Base-by-base conservation (phyloP, 768 basidiomycete genomes). In the Pulveroboletus sp. region DNA sequence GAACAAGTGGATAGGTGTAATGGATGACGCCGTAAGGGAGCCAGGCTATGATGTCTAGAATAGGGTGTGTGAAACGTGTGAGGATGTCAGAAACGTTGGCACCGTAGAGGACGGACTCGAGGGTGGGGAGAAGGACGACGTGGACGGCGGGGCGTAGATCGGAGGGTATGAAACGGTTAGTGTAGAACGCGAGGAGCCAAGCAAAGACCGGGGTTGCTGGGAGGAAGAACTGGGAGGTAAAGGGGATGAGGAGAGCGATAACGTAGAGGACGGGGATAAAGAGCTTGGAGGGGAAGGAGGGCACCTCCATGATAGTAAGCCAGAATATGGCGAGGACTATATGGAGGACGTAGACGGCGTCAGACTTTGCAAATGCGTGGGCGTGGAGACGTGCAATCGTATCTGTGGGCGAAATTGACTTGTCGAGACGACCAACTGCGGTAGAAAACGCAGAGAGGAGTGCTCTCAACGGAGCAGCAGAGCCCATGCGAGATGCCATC, bases 1-100 rank as follows among this genome's bases (percentile, higher is more conserved):
- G 81, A 52, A 95, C 71, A 68, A 96, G 88, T 1, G 96, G 96
- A 51, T 88, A 66, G 39, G 76, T 75, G 69, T 95, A 99, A 69
- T 99, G 96, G 15, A 83, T 75, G 41, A 98, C 80, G n/a, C 96
- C 96, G 60, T 99, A 99, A 0, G 96, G 94, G 1, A 98, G 64
- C 96, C 95, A 98, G 0, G 95, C 94, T 38, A 96, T 62, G 60
- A 98, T 80, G 66, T 98, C 95, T 53, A 99, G 82, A 38, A 91
- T 57, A 14, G 93, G 89, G 63, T 95, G 91, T 9, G 95, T 98
- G 70, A 83, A 94, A 15, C 93, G 81, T 21, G 95, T 97, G 52
- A 98, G 84, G 66, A 97, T 86, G 70, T 98, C 94, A 32, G 92
- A 95, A 50, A 98, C 93, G 70, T 98, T 98, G 48, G 94, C 95